phyloP scores from a whole-genome alignment of 345 rosid genomes.

The Eutrema heterophyllum region DNA sequence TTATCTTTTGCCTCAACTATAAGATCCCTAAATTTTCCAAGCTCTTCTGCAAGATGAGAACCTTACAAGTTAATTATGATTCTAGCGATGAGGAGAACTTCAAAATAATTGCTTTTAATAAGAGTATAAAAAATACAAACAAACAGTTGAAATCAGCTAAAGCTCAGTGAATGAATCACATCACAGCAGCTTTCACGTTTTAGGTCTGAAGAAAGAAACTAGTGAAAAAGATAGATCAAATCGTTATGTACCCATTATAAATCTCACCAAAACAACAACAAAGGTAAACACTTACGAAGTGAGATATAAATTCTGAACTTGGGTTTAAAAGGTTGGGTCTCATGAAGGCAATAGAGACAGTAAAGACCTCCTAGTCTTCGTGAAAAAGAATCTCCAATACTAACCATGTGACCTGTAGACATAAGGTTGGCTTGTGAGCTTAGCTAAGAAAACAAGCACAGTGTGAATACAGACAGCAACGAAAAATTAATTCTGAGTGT shows the following conservation, averaged over 20 bases:
- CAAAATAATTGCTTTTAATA: neutral
- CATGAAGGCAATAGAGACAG: conserved; percentile 88
- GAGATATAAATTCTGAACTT: conserved; percentile 68
- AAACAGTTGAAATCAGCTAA: neutral
- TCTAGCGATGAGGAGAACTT: neutral
- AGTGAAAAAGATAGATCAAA: neutral
- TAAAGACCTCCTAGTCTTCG: conserved; percentile 74
- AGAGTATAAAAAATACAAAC: neutral
- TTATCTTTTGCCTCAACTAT: conserved; percentile 50
- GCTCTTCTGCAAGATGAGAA: conserved; percentile 50
- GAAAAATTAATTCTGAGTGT: neutral
- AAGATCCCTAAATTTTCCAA: conserved; percentile 58
- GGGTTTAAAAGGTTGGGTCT: conserved; percentile 81
- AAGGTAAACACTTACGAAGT: conserved; percentile 44
- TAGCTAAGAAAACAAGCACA: neutral
- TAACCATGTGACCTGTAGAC: conserved; percentile 62
- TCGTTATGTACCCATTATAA: neutral
- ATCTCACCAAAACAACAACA: neutral
- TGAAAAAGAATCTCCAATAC: conserved; percentile 44
- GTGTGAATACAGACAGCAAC: neutral
- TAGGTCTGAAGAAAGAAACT: neutral
- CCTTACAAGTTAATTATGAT: neutral
- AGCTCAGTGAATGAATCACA: neutral
- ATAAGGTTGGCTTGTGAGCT: neutral
- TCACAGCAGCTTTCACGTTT: neutral